These are phyloP conservation scores for Canavalia ensiformis DNA, from an alignment of 306 rosid species.

Conservation along the genomic window DNA sequence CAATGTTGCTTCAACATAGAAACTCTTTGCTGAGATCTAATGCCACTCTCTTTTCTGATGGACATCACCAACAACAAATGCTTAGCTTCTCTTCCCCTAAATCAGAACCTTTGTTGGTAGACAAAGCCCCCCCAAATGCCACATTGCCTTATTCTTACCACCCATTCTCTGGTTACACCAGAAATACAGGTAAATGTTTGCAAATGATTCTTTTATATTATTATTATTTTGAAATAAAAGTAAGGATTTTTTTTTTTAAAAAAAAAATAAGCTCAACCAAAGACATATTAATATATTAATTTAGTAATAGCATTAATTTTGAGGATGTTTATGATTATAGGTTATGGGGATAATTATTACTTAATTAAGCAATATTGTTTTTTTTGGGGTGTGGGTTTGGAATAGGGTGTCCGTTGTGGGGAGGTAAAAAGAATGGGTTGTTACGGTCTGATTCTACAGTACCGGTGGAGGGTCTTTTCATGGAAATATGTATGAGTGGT, in stretches of 20 bases:
- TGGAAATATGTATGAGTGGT: slow-evolving; percentile 54
- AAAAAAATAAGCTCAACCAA: too few relatives aligned
- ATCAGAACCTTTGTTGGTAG: slow-evolving; percentile 57
- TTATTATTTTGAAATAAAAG: too few relatives aligned
- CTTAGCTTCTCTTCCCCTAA: slow-evolving; percentile 85
- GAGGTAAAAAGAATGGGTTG: slow-evolving; percentile 44
- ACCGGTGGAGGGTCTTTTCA: slow-evolving; percentile 73
- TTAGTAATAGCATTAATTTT: background rate
- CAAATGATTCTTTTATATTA: too few relatives aligned
- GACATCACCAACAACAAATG: slow-evolving; percentile 66
- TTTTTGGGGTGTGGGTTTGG: slow-evolving; percentile 29
- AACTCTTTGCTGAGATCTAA: slow-evolving; percentile 67
- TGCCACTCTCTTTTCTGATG: slow-evolving; percentile 56
- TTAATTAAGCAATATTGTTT: background rate
- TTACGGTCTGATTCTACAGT: slow-evolving; percentile 55
- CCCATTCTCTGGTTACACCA: slow-evolving; percentile 55
- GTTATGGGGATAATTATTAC: background rate
- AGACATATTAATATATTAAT: background rate
- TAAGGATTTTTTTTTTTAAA: too few relatives aligned
- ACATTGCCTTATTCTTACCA: slow-evolving; percentile 51
- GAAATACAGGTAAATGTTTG: slow-evolving; percentile 58
- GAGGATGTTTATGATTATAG: background rate
- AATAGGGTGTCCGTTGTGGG: slow-evolving; percentile 42
- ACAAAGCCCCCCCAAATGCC: slow-evolving; percentile 45
- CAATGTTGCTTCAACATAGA: slow-evolving; percentile 58